Percentiles rank a stretch among this genome's conserved stretches.
phyloP scores from a whole-genome alignment of 2,329 filamentous ascomycete species.

The Zasmidium angulare region DNA sequence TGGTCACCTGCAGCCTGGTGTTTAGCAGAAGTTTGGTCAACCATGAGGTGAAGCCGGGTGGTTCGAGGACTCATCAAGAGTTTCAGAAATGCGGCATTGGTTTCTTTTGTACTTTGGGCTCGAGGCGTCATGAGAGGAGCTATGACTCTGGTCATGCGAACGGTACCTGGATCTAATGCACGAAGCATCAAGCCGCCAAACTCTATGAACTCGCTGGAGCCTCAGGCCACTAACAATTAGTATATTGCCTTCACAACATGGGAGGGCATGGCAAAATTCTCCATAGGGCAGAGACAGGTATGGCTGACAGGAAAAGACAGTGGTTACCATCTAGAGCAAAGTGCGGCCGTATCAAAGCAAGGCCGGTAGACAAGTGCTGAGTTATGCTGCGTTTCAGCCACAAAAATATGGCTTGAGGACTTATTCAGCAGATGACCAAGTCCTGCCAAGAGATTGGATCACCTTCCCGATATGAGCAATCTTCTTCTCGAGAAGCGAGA shows the following conservation, averaged over 20 bases:
- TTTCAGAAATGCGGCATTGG: too few relatives aligned
- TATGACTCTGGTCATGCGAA: background rate
- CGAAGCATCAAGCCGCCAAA: background rate
- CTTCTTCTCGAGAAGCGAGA: background rate
- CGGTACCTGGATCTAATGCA: background rate
- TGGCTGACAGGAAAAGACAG: too few relatives aligned
- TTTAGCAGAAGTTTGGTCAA: too few relatives aligned
- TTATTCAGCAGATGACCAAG: background rate
- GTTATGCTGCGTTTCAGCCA: background rate
- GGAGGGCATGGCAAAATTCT: background rate
- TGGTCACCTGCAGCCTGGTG: too few relatives aligned
- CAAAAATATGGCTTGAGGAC: background rate
- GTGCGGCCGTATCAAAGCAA: background rate
- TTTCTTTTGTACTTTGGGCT: too few relatives aligned
- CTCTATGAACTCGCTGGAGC: background rate
- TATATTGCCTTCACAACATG: background rate
- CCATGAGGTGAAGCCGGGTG: too few relatives aligned
- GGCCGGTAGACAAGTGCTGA: background rate
- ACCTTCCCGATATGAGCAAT: background rate
- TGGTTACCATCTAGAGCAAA: background rate
- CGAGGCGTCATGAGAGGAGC: background rate
- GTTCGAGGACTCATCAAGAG: too few relatives aligned
- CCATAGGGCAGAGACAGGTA: background rate
- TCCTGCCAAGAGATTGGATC: background rate
- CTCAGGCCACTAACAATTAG: background rate